These are phyloP conservation scores for Datura wrightii DNA, from an alignment of 257 asterid species.

Conservation along the genomic window DNA sequence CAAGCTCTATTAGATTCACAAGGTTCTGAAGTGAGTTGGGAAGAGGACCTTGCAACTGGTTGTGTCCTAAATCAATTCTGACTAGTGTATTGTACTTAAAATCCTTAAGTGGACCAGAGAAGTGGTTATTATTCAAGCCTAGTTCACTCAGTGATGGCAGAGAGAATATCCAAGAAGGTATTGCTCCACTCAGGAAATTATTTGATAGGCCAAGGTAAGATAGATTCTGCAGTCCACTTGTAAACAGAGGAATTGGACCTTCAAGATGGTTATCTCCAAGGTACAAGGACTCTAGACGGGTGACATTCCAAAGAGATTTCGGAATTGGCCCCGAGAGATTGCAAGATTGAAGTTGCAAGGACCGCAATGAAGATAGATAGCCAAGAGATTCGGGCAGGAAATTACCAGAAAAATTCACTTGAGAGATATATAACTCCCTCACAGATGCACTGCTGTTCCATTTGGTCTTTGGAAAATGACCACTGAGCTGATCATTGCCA, in stretches of 20 bases:
- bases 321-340: slow-evolving; percentile 36
- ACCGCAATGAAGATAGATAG: slow-evolving; percentile 17
- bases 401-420: slow-evolving; percentile 32
- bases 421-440: slow-evolving; percentile 2
- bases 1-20: neutral
- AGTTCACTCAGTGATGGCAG: slow-evolving; percentile 33
- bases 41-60: slow-evolving; percentile 36
- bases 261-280: slow-evolving; percentile 25
- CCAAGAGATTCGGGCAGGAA: slow-evolving; percentile 36
- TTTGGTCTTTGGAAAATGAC: slow-evolving; percentile 28
- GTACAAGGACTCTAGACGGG: slow-evolving; percentile 11
- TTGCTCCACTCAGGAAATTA: slow-evolving; percentile 34
- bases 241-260: slow-evolving; percentile 32
- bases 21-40: slow-evolving; percentile 40
- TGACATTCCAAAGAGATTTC: slow-evolving; percentile 38
- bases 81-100: slow-evolving; percentile 30
- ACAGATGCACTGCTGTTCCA: slow-evolving; percentile 34
- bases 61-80: neutral
- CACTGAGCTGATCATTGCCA: slow-evolving; percentile 30
- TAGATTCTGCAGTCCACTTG: slow-evolving; percentile 29
- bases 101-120: slow-evolving; percentile 36
- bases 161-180: slow-evolving; percentile 37
- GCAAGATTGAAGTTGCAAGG: slow-evolving; percentile 29
- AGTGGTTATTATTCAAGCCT: slow-evolving; percentile 27
- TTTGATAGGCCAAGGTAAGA: neutral